A percentile compares a stretch with the other conserved stretches of the same genome.
Evolutionary conservation across 1,284 basidiomycete genomes (phyloP).

Genomic region (Pseudomicrostroma phylloplanum): DNA sequence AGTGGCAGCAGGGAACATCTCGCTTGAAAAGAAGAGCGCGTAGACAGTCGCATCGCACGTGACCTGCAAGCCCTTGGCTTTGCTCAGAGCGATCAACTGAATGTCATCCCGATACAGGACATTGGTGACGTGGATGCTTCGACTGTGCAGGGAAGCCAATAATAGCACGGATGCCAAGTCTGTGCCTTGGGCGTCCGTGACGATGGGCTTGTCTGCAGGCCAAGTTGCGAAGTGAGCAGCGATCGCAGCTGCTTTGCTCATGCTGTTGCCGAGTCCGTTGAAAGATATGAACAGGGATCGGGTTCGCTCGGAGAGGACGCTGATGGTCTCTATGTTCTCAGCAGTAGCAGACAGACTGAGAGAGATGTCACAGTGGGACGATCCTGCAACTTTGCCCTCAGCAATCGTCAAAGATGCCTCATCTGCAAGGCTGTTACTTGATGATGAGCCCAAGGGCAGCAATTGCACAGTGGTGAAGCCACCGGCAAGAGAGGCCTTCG

Average conservation of each 20-base stretch:
- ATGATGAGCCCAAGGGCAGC: slow-evolving; percentile 12
- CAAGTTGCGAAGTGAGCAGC: slow-evolving; percentile 84
- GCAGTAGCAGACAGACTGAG: slow-evolving; percentile 40
- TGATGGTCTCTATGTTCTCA: slow-evolving; percentile 28
- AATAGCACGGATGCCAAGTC: slow-evolving; percentile 89
- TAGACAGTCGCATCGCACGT: slow-evolving; percentile 95
- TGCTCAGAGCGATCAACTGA: slow-evolving; percentile 83
- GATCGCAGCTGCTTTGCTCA: slow-evolving; percentile 55
- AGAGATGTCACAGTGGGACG: slow-evolving; percentile 42
- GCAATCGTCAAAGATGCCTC: slow-evolving; percentile 29
- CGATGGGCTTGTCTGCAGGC: slow-evolving; percentile 83
- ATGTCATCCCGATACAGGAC: slow-evolving; percentile 83
- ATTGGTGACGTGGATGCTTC: slow-evolving; percentile 88
- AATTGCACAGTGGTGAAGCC: slow-evolving; percentile 45
- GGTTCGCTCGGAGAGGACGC: slow-evolving; percentile 34
- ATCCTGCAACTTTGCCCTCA: slow-evolving; percentile 39
- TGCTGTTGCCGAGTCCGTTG: slow-evolving; percentile 30
- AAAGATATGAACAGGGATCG: slow-evolving; percentile 43
- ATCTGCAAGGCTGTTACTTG: slow-evolving; percentile 24
- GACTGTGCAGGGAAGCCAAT: slow-evolving; percentile 81
- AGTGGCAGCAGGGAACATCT: slow-evolving; percentile 57
- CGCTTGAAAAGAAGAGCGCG: slow-evolving; percentile 78
- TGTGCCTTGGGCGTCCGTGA: slow-evolving; percentile 86
- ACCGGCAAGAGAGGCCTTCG: slow-evolving; percentile 35
- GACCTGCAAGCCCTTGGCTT: slow-evolving; percentile 85